Evolutionary conservation across 2,329 filamentous ascomycete species (phyloP).

Genomic region (Botryotinia narcissicola): DNA sequence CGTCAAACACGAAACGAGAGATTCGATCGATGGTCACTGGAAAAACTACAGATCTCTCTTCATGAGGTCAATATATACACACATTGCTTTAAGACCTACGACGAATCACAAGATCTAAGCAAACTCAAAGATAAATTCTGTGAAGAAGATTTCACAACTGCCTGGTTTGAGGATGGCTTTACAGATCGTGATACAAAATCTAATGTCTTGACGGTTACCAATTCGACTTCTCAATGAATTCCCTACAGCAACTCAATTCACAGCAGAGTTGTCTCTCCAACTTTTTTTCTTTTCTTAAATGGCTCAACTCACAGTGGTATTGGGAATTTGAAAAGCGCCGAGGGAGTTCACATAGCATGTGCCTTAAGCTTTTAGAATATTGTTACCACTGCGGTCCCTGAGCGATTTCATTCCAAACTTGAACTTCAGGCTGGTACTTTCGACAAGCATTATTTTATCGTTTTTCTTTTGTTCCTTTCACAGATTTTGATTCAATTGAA

Average conservation of each 20-base stretch:
- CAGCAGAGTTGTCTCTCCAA: not conserved
- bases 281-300: not conserved
- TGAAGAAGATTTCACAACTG: conserved; percentile 24
- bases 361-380: not conserved
- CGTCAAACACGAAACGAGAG: conserved; percentile 14
- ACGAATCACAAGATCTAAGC: not conserved
- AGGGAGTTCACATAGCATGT: not conserved
- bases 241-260: no score
- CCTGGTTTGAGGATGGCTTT: conserved; percentile 28
- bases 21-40: conserved; percentile 32
- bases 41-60: conserved; percentile 26
- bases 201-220: not conserved
- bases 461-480: not conserved
- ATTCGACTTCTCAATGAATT: not conserved
- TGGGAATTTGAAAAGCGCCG: not conserved
- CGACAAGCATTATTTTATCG: not conserved
- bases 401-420: not conserved
- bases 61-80: conserved; percentile 29
- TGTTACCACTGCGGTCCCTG: not conserved
- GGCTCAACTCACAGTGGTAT: not conserved
- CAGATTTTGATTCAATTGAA: no score
- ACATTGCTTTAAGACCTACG: not conserved
- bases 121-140: conserved; percentile 16
- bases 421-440: not conserved
- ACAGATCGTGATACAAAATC: not conserved